Percentiles rank a stretch among this genome's conserved stretches.
phyloP scores from a whole-genome alignment of 2,329 filamentous ascomycete species.

The Ramularia collo-cygni region DNA sequence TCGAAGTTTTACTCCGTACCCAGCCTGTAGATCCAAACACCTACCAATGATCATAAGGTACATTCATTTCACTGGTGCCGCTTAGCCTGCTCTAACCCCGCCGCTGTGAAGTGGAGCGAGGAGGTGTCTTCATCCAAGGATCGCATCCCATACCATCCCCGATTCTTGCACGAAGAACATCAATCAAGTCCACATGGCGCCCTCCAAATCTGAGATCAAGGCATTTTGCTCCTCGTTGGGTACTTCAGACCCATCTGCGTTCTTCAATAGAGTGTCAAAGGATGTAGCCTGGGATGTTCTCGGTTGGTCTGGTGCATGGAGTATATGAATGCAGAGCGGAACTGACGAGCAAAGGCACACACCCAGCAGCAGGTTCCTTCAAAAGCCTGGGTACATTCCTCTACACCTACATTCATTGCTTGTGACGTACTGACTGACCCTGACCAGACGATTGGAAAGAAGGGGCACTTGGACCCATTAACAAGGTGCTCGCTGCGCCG shows the following conservation, averaged over 20 bases:
- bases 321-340: not conserved
- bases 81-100: too few relatives aligned
- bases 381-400: slow-evolving; percentile 15
- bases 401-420: not conserved
- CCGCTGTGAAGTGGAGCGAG: too few relatives aligned
- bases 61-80: too few relatives aligned
- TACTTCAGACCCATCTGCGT: slow-evolving; percentile 19
- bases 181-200: slow-evolving; percentile 3
- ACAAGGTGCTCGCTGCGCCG: slow-evolving; percentile 18
- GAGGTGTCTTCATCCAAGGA: too few relatives aligned
- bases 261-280: slow-evolving; percentile 23
- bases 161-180: too few relatives aligned
- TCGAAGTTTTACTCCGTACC: too few relatives aligned
- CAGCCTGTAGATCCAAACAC: too few relatives aligned
- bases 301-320: slow-evolving; percentile 2
- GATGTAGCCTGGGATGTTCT: slow-evolving; percentile 27
- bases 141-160: too few relatives aligned
- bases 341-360: slow-evolving; percentile 14
- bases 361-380: slow-evolving; percentile 23
- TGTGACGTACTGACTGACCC: not conserved
- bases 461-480: slow-evolving; percentile 20
- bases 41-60: too few relatives aligned
- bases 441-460: slow-evolving; percentile 22
- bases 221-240: slow-evolving; percentile 17
- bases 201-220: slow-evolving; percentile 20